These are phyloP conservation scores for Phytophthora citricola DNA, from an alignment of 352 stramenopile species.

Conservation along the genomic window DNA sequence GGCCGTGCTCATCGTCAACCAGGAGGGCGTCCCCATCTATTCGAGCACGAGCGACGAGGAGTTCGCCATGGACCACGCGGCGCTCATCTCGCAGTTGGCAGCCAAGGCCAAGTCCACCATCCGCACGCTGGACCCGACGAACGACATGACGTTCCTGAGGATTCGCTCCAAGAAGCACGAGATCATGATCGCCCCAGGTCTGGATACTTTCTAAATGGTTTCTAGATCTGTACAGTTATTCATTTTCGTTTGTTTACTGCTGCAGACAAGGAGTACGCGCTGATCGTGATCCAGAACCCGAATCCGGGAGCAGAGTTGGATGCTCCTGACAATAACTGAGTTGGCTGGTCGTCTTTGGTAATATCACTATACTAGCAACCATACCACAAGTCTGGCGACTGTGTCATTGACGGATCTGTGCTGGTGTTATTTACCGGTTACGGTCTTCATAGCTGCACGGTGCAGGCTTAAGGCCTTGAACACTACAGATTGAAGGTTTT, in stretches of 20 bases:
- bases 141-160: constrained; percentile 94
- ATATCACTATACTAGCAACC: too few species aligned
- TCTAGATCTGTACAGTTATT: neutral
- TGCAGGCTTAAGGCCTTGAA: too few species aligned
- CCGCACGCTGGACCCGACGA: constrained; percentile 90
- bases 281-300: constrained; percentile 94
- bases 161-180: constrained; percentile 95
- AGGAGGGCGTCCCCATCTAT: constrained; percentile 93
- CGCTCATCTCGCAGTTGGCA: constrained; percentile 88
- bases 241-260: constrained; percentile 1
- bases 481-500: too few species aligned
- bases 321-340: constrained; percentile 29
- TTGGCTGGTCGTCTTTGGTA: too few species aligned
- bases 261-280: constrained; percentile 92
- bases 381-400: too few species aligned
- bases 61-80: constrained; percentile 87
- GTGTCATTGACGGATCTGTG: too few species aligned
- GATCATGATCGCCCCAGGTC: constrained; percentile 91
- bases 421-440: too few species aligned
- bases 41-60: constrained; percentile 92
- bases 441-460: too few species aligned
- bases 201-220: constrained; percentile 20
- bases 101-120: constrained; percentile 93
- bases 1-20: constrained; percentile 94
- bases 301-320: constrained; percentile 65